Evolutionary conservation across 1,139 yeast genomes (phyloP), one percentile per base, ranked within the genome.

Genomic region (Blastobotrys persicus): DNA sequence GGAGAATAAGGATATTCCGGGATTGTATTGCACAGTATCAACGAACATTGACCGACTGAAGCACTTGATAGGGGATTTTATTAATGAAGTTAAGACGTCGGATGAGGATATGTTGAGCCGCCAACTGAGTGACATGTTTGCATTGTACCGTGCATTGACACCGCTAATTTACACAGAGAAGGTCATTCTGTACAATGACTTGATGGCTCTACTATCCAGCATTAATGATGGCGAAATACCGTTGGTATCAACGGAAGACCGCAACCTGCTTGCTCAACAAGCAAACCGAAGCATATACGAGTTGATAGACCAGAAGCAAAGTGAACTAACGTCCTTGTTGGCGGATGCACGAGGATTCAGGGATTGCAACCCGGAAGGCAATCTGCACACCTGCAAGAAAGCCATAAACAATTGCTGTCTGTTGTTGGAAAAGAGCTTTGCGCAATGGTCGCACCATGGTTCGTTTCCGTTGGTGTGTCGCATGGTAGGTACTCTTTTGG

Each of bases 401-500:
- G 60, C 64, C 1, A 50, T 63, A n/a, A 56, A 57, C 14, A 47
- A 58, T 7, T 46, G 51, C 11, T 52, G 56, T 31, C 45, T 54
- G 13, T 33, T 55, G n/a, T 51, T 63, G 28, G 28, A 49, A n/a
- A 49, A 49, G 12, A 38, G 55, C 2, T 53, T 52, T 11, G 53
- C 49, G 1, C 59, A 54, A 13, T 60, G 62, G 60, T 47, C 44
- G 19, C 42, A 47, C 12, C 57, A 56, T 18, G 55, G 61, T 2
- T 51, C 63, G 5, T 51, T 54, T 40, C 56, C 59, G 1, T 52
- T 59, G n/a, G 59, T 64, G 3, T 57, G 56, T 19, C 52, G 55
- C 19, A 56, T 66, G 13, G 43, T 66, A 14, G 65, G 68, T 2
- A 48, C 55, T 3, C 45, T 68, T n/a, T 56, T 65, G 4, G 71